These are phyloP conservation scores for Pseudocercospora pini-densiflorae DNA, from an alignment of 2,329 filamentous ascomycete genomes.

Conservation along the genomic window DNA sequence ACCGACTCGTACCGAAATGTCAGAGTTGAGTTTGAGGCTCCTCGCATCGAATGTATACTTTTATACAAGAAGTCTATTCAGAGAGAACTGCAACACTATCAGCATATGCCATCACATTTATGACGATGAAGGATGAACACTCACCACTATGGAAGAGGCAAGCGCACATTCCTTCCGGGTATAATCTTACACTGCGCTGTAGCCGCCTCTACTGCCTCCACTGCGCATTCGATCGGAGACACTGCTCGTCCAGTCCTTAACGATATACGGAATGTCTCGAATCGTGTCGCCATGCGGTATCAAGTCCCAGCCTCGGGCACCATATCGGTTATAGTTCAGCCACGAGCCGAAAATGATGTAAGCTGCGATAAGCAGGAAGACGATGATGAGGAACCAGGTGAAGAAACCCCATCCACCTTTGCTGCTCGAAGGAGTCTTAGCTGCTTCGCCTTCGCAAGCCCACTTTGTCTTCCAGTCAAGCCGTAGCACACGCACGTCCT, in stretches of 20 bases:
- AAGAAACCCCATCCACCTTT: constrained; percentile 87
- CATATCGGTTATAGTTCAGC: constrained; percentile 98
- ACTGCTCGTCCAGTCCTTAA: constrained; percentile 84
- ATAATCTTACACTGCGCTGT: constrained; percentile 72
- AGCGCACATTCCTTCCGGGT: constrained; percentile 5
- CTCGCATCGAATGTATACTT: background rate
- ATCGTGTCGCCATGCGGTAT: constrained; percentile 91
- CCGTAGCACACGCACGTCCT: constrained; percentile 66
- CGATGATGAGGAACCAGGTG: constrained; percentile 90
- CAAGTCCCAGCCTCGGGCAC: constrained; percentile 91
- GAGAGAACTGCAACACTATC: background rate
- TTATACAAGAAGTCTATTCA: constrained; percentile 3
- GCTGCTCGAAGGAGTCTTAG: constrained; percentile 48
- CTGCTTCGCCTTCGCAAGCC: constrained; percentile 70
- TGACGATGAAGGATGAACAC: background rate
- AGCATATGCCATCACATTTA: background rate
- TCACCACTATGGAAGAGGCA: constrained; percentile 8
- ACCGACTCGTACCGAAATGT: background rate
- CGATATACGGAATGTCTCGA: constrained; percentile 86
- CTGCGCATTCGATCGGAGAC: constrained; percentile 85
- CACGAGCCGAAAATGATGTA: constrained; percentile 98
- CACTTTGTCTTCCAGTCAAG: constrained; percentile 87
- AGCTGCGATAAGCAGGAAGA: constrained; percentile 81
- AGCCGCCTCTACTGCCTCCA: constrained; percentile 78
- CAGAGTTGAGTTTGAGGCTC: background rate